Base-by-base conservation (phyloP, 2,329 filamentous ascomycete genomes). In the Helotiales sp. region DNA sequence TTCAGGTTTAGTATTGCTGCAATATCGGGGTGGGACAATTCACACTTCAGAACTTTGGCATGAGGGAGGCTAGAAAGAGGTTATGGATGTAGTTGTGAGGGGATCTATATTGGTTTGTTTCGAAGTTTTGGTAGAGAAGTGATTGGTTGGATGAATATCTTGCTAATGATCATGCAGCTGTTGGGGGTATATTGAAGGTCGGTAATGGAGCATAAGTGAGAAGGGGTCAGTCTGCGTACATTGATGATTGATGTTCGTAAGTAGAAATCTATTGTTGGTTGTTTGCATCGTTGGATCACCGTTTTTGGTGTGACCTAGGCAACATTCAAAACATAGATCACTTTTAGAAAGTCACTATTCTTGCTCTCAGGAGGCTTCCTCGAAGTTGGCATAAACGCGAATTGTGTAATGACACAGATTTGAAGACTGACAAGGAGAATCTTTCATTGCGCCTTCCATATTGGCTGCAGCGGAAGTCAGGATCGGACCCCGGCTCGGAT, bases 71-170 rank as follows among this genome's bases (percentile, higher is more conserved):
- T 59, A 46, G 60, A 40, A 62, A 62, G 54, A 51, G 31, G 5
- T 53, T 57, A 48, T 22, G 36, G 7, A 50, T 44, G 9, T 33
- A 13, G 33, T 34, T 19, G 54, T 47, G 4, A 54, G 60, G 60
- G 49, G 50, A 17, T n/a, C n/a, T n/a, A n/a, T 56, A 54, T 10
- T 56, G 53, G 44, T 59, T 54, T 34, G 54, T 51, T 15, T 53
- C 50, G 55, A 61, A 53, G 19, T 40, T 48, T 36, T 61, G 59
- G 59, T 61, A 52, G 51, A 15, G 2, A 5, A 27, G 36, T 10
- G 59, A 61, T 48, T 61, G 59, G 59, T 61, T 61, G 51, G 55
- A 46, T 10, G 15, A 27, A n/a, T 58, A 61, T 47, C 47, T 56
- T 29, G 34, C 55, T 15, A 33, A 22, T 36, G 59, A 55, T 19